Base-by-base conservation (phyloP, 768 basidiomycete species). In the Hydnomerulius pinastri region DNA sequence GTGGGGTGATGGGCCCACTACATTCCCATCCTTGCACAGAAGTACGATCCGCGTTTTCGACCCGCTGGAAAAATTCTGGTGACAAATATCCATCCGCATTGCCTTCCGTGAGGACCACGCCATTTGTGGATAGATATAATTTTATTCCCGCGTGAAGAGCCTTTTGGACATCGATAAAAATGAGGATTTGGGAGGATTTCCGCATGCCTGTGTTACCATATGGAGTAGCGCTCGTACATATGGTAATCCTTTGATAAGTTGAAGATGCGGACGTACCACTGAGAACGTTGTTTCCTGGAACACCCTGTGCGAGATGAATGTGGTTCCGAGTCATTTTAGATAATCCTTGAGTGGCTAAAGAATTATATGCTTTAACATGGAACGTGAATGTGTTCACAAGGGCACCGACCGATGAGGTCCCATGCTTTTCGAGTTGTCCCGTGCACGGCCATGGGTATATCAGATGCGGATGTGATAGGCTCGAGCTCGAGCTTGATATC, bases 301-400 rank as follows among this genome's bases (percentile, higher is more conserved):
- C 71, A 29, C 88, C 86, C 64, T 93, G 88, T 0, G 95, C 94
- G 12, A 97, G 76, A 67, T 99, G 96, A 32, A 98, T 88, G 61
- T 98, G 94, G 61, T 94, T 96, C 21, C 96, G 77, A 11, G 71
- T 77, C 93, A 95, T 97, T 54, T 77, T 85, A 0, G 87, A 92
- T 15, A 97, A 68, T 0, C 94, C 93, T 55, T 83, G 71, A 6
- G 71, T 73, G 12, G 76, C 92, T 94, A 54, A 41, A 24, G 38
- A 43, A 40, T 9, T 33, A 23, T 6, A 33, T 18, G 38, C 6
- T 18, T n/a, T 33, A 15, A 48, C 9, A 47, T 24, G 23, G 1
- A 7, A 23, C 33, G 33, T 12, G 28, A n/a, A n/a, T 30, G 29
- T 2, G 4, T 24, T 24, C 30, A 18, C 17, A 39, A 9, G 18